A percentile compares a stretch with the other conserved stretches of the same genome.
phyloP scores from a whole-genome alignment of 768 basidiomycete species.

The Suillus weaverae region DNA sequence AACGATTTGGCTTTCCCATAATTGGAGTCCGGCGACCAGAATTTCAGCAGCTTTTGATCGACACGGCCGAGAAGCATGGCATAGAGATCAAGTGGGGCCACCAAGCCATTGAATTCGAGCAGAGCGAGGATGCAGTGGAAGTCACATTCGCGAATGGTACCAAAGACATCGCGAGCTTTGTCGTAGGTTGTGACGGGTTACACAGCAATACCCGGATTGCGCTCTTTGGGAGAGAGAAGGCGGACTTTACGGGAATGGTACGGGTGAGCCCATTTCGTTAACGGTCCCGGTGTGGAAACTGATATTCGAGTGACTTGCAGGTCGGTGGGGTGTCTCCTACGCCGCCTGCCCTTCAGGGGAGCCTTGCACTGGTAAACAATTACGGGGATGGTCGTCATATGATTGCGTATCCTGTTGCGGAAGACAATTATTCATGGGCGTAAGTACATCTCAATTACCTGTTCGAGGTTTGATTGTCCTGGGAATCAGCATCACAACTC shows the following conservation, averaged over 20 bases:
- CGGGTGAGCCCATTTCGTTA: constrained; percentile 29
- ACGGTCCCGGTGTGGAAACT: neutral
- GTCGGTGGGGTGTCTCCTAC: constrained; percentile 36
- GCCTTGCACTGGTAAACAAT: constrained; percentile 32
- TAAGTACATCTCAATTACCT: constrained; percentile 17
- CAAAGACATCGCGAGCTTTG: constrained; percentile 36
- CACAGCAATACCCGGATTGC: constrained; percentile 40
- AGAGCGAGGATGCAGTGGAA: constrained; percentile 26
- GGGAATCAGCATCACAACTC: constrained; percentile 3
- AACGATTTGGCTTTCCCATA: constrained; percentile 26
- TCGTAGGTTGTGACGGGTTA: constrained; percentile 46
- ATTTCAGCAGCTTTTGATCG: constrained; percentile 32
- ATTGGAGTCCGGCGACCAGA: constrained; percentile 33
- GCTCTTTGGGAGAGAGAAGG: constrained; percentile 39
- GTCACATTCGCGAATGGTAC: constrained; percentile 38
- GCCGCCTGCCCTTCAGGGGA: constrained; percentile 17
- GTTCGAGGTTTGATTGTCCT: neutral
- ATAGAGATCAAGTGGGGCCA: constrained; percentile 36
- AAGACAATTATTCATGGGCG: constrained; percentile 39
- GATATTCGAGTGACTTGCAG: constrained; percentile 17
- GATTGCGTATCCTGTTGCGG: constrained; percentile 36
- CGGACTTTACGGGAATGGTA: constrained; percentile 38
- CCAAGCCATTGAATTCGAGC: constrained; percentile 32
- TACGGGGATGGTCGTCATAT: constrained; percentile 40
- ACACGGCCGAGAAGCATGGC: constrained; percentile 32